Conservation (phyloP, 139 green algal genomes). For the Gonium pectorale region DNA sequence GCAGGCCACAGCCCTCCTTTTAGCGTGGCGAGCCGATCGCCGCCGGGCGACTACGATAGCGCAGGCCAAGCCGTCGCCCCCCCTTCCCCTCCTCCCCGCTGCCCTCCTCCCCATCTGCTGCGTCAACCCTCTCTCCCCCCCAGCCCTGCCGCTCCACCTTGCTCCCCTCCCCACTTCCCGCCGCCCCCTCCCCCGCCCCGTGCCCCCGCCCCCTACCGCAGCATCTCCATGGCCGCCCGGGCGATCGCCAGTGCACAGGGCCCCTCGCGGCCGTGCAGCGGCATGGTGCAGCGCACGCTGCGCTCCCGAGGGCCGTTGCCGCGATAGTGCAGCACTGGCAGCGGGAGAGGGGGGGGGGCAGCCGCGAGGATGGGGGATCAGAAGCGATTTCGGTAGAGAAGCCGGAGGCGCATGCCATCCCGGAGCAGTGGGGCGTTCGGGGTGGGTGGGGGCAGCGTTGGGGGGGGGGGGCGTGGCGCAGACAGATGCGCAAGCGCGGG, state of each 20-base stretch:
- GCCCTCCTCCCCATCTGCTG: too few relatives aligned
- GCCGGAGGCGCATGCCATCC: too few relatives aligned
- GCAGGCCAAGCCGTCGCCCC: too few relatives aligned
- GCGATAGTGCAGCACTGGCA: constrained; percentile 43
- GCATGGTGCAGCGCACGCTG: constrained; percentile 70
- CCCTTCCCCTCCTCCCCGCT: too few relatives aligned
- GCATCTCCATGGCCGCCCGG: constrained; percentile 51
- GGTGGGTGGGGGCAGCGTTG: too few relatives aligned
- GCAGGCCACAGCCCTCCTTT: too few relatives aligned
- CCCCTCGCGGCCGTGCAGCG: constrained; percentile 46
- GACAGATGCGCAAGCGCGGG: too few relatives aligned
- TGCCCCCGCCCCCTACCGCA: constrained; percentile 20
- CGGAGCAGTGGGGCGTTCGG: too few relatives aligned
- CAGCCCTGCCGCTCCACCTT: neutral
- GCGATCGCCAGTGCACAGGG: constrained; percentile 40
- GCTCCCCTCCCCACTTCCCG: neutral
- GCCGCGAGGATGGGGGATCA: neutral
- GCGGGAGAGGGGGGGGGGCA: neutral
- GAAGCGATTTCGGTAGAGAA: too few relatives aligned
- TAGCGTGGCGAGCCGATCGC: too few relatives aligned
- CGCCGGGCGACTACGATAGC: too few relatives aligned
- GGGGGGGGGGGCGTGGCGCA: too few relatives aligned
- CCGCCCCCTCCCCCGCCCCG: neutral
- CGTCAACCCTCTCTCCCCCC: neutral
- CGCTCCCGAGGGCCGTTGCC: constrained; percentile 43